These are phyloP conservation scores for Fusarium citri DNA, from an alignment of 2,329 filamentous ascomycete genomes.

Conservation along the genomic window DNA sequence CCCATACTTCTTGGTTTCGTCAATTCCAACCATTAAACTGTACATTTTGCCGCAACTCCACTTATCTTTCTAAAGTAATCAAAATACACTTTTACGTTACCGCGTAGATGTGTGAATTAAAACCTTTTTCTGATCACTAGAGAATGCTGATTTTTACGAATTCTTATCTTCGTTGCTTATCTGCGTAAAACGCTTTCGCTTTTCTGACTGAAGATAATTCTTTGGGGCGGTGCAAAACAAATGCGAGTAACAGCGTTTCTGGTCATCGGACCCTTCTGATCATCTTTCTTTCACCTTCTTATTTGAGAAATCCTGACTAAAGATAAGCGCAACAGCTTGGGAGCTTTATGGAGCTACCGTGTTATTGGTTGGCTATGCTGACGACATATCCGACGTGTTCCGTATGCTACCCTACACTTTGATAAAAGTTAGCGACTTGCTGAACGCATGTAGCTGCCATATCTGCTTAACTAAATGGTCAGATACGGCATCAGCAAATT, in stretches of 20 bases:
- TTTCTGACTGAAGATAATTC: no score
- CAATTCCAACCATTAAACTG: background rate
- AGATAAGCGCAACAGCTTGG: background rate
- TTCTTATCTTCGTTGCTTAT: background rate
- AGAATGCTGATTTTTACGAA: background rate
- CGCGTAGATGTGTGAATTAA: background rate
- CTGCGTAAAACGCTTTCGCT: no score
- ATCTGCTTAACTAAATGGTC: background rate
- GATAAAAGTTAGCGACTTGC: background rate
- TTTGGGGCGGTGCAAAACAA: no score
- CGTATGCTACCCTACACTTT: background rate
- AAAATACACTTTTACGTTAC: background rate
- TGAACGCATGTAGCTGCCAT: background rate
- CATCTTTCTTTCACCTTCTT: background rate
- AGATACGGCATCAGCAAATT: background rate
- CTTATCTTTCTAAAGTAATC: background rate
- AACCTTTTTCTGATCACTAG: no score
- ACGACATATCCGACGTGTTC: background rate
- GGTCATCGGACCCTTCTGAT: background rate
- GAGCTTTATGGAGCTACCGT: background rate
- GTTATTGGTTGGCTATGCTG: background rate
- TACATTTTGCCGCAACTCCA: background rate
- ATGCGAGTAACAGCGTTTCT: no score
- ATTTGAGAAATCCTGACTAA: background rate
- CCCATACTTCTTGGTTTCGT: background rate